Conservation (phyloP, 352 stramenopile genomes). For the Globisporangium barbulae region DNA sequence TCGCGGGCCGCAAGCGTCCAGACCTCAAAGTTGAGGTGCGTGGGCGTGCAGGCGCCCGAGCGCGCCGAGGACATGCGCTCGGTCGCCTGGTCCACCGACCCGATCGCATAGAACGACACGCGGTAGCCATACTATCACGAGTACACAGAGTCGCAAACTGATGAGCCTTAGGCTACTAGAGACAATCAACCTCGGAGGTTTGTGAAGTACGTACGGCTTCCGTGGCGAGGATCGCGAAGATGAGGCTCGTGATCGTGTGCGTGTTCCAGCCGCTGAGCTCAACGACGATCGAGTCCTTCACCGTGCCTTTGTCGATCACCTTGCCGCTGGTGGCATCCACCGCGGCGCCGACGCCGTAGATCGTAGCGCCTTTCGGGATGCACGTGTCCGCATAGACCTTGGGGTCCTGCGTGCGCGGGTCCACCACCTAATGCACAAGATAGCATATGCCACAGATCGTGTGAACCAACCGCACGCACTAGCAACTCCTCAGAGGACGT, state of each 20-base stretch:
- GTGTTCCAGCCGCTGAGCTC: conserved; percentile 40
- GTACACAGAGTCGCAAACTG: no score
- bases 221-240: conserved; percentile 42
- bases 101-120: conserved; percentile 21
- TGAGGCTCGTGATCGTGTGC: conserved; percentile 32
- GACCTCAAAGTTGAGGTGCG: conserved; percentile 55
- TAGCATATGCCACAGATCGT: neutral
- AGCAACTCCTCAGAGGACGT: neutral
- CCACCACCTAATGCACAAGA: conserved; percentile 7
- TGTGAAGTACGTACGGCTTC: conserved; percentile 20
- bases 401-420: neutral
- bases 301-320: conserved; percentile 7
- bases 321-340: conserved; percentile 1
- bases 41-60: conserved; percentile 40
- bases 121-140: conserved; percentile 21
- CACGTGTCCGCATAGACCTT: conserved; percentile 8
- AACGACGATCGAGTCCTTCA: conserved; percentile 28
- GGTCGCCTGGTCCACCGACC: conserved; percentile 3
- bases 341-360: neutral
- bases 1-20: conserved; percentile 39
- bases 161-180: no score
- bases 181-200: no score
- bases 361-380: neutral
- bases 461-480: neutral
- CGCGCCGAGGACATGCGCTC: conserved; percentile 33